These are phyloP conservation scores for Hymenoscyphus linearis DNA, from an alignment of 2,329 filamentous ascomycete species.

Conservation along the genomic window DNA sequence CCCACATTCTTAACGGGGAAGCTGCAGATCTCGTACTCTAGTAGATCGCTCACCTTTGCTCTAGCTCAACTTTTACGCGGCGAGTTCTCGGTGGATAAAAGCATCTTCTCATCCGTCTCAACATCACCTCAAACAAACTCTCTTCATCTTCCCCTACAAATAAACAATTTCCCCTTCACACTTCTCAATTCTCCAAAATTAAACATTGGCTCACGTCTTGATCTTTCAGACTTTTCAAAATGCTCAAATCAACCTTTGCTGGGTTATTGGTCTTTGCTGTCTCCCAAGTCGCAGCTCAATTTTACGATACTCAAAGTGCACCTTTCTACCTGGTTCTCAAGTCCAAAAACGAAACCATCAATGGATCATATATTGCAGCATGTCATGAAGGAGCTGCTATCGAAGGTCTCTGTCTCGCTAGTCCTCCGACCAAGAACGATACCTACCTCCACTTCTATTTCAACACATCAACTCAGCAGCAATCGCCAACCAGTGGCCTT, in stretches of 20 bases:
- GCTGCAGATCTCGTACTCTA: not conserved
- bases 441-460: slow-evolving; percentile 25
- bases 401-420: slow-evolving; percentile 38
- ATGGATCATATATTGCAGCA: slow-evolving; percentile 36
- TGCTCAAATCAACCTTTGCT: slow-evolving; percentile 21
- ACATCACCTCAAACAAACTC: not conserved
- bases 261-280: slow-evolving; percentile 17
- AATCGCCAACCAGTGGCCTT: slow-evolving; percentile 12
- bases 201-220: not conserved
- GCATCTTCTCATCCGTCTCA: not conserved
- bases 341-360: slow-evolving; percentile 35
- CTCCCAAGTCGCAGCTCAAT: slow-evolving; percentile 22
- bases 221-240: slow-evolving; percentile 8
- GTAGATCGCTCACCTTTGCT: not conserved
- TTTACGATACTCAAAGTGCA: slow-evolving; percentile 34
- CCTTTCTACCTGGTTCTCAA: slow-evolving; percentile 40
- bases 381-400: slow-evolving; percentile 46
- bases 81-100: not conserved
- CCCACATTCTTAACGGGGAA: not conserved
- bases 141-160: not conserved
- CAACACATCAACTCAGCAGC: slow-evolving; percentile 25
- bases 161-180: not conserved
- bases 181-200: not conserved
- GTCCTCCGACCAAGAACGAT: slow-evolving; percentile 11
- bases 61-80: not conserved